Percentiles rank a stretch among this genome's conserved stretches.
Evolutionary conservation across 768 basidiomycete genomes (phyloP).

Genomic region (Suillus americanus): DNA sequence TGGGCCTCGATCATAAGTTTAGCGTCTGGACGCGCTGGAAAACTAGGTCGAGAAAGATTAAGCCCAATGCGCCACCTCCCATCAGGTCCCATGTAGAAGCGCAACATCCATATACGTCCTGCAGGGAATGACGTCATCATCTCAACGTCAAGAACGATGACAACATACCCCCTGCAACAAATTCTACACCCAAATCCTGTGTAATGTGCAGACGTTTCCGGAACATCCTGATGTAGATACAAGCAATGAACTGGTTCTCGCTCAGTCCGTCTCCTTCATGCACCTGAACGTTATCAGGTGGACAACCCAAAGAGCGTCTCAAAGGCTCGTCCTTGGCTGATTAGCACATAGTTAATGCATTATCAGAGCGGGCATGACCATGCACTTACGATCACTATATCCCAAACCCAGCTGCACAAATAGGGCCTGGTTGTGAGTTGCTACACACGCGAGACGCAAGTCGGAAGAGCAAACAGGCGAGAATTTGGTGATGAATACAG

Average conservation of each 20-base stretch:
- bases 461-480: not conserved
- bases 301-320: not conserved
- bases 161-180: not conserved
- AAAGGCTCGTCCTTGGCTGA: not conserved
- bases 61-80: not conserved
- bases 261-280: not conserved
- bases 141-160: not conserved
- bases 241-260: not conserved
- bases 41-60: not conserved
- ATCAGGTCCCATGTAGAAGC: not conserved
- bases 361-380: not conserved
- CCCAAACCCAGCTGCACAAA: not conserved
- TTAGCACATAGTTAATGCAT: not conserved
- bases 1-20: not conserved
- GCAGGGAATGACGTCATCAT: not conserved
- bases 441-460: not conserved
- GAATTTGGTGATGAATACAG: not conserved
- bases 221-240: not conserved
- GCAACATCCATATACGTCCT: not conserved
- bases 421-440: not conserved
- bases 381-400: not conserved
- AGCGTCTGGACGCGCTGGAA: not conserved
- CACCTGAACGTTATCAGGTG: not conserved
- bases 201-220: not conserved
- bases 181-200: not conserved